These are phyloP conservation scores for Starmerella kuoi DNA, from an alignment of 805 yeast species.

Conservation along the genomic window DNA sequence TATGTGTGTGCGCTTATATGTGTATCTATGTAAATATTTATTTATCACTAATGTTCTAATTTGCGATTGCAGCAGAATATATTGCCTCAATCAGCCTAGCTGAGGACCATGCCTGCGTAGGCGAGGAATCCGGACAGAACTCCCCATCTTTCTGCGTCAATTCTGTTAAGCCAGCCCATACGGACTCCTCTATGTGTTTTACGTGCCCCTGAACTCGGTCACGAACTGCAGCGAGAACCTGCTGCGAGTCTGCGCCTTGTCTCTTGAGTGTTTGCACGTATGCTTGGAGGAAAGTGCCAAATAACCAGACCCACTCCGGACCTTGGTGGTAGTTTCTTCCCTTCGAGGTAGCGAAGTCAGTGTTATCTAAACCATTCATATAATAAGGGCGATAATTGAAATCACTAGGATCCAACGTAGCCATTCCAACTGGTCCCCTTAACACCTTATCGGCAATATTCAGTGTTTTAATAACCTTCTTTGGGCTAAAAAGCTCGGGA, in stretches of 20 bases:
- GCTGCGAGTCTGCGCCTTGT: conserved; percentile 25
- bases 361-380: conserved; percentile 62
- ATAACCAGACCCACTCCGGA: conserved; percentile 95
- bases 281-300: conserved; percentile 81
- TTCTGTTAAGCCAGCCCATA: conserved; percentile 92
- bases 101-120: conserved; percentile 95
- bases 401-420: conserved; percentile 86
- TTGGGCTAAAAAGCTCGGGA: conserved; percentile 69
- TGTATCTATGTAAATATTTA: not conserved
- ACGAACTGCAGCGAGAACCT: conserved; percentile 44
- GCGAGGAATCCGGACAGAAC: conserved; percentile 74
- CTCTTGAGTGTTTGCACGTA: conserved; percentile 41
- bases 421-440: conserved; percentile 85
- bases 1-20: not conserved
- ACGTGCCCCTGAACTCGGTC: conserved; percentile 52
- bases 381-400: conserved; percentile 86
- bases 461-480: conserved; percentile 52
- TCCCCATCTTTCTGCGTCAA: conserved; percentile 80
- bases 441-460: conserved; percentile 57
- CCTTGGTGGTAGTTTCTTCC: conserved; percentile 98
- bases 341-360: conserved; percentile 82
- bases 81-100: conserved; percentile 71
- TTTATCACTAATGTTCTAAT: no score
- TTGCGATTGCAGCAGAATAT: conserved; percentile 26
- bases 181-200: conserved; percentile 57